Percentiles rank a stretch among this genome's conserved stretches.
These are phyloP conservation scores for Cladosporium sp. DNA, from an alignment of 2,329 filamentous ascomycete genomes.

Conservation along the genomic window DNA sequence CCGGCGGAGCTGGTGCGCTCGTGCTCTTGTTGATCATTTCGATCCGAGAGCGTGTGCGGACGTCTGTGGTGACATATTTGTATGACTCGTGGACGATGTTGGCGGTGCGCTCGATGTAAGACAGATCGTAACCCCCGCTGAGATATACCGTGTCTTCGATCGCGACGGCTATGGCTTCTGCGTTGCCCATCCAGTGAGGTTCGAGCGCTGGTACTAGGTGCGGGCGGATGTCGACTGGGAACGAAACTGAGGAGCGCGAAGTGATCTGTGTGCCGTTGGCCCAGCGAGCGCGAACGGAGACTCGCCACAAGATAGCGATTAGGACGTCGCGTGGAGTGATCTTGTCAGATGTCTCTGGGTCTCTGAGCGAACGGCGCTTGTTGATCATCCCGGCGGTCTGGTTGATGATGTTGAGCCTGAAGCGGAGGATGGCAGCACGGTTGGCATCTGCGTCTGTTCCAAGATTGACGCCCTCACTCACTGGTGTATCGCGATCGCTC, in stretches of 20 bases:
- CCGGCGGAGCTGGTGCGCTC: conserved; percentile 8
- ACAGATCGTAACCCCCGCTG: conserved; percentile 24
- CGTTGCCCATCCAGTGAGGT: conserved; percentile 26
- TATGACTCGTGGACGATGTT: conserved; percentile 3
- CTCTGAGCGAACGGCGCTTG: conserved; percentile 15
- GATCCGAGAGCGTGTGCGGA: conserved; percentile 25
- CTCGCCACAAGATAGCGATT: conserved; percentile 29
- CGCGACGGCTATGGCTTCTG: conserved; percentile 16
- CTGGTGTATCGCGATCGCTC: background rate
- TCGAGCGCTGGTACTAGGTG: conserved; percentile 18
- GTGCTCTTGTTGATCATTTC: conserved; percentile 24
- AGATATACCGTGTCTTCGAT: conserved; percentile 21
- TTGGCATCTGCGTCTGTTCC: no score
- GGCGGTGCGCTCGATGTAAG: conserved; percentile 19
- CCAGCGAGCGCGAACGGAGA: conserved; percentile 23
- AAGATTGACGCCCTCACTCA: background rate
- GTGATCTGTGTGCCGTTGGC: background rate
- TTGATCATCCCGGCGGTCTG: conserved; percentile 25
- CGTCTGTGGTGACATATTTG: conserved; percentile 21
- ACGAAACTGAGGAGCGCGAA: conserved; percentile 12
- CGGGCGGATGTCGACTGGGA: conserved; percentile 25
- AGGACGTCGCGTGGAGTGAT: conserved; percentile 24
- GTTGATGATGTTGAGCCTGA: conserved; percentile 25
- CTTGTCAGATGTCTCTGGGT: background rate
- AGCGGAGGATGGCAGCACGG: conserved; percentile 23